Conservation (phyloP, 176 grass and related monocot species). For the Pontederia paniculata region DNA sequence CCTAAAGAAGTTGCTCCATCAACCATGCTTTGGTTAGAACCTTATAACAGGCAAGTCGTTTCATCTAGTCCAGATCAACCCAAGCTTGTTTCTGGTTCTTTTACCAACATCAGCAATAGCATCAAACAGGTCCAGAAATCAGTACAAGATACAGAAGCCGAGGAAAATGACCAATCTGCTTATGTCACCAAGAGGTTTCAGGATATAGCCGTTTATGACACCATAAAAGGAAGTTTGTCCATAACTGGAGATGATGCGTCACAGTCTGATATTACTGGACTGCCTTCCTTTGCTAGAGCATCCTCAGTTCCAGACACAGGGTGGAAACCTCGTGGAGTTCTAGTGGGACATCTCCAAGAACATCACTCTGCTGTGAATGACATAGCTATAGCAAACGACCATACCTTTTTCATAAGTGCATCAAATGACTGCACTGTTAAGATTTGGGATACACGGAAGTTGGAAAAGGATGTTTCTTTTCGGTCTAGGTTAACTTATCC, state of each 20-base stretch:
- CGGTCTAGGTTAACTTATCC: conserved; percentile 87
- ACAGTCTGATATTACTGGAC: conserved; percentile 48
- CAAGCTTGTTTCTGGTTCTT: conserved; percentile 36
- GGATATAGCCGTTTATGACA: conserved; percentile 56
- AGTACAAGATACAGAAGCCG: conserved; percentile 27
- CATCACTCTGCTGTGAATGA: conserved; percentile 82
- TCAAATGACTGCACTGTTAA: conserved; percentile 88
- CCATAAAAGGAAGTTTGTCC: conserved; percentile 49
- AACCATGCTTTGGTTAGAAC: conserved; percentile 54
- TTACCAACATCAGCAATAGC: conserved; percentile 28
- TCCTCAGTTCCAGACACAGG: conserved; percentile 35
- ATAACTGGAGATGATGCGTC: conserved; percentile 40
- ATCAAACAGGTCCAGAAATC: conserved; percentile 18
- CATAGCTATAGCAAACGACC: conserved; percentile 66
- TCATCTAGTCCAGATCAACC: conserved; percentile 39
- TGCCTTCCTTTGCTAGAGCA: conserved; percentile 51
- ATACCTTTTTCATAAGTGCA: conserved; percentile 71
- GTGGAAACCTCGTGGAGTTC: conserved; percentile 88
- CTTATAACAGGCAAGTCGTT: conserved; percentile 35
- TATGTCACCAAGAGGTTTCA: conserved; percentile 61
- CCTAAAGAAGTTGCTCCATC: conserved; percentile 29
- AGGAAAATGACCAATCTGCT: conserved; percentile 36
- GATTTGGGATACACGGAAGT: conserved; percentile 95
- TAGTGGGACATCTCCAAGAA: conserved; percentile 93
- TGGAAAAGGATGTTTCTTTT: conserved; percentile 97